Evolutionary conservation across 495 filamentous ascomycete genomes (phyloP), one percentile per base, ranked within the genome.

Genomic region (Hyaloscypha finlandica): DNA sequence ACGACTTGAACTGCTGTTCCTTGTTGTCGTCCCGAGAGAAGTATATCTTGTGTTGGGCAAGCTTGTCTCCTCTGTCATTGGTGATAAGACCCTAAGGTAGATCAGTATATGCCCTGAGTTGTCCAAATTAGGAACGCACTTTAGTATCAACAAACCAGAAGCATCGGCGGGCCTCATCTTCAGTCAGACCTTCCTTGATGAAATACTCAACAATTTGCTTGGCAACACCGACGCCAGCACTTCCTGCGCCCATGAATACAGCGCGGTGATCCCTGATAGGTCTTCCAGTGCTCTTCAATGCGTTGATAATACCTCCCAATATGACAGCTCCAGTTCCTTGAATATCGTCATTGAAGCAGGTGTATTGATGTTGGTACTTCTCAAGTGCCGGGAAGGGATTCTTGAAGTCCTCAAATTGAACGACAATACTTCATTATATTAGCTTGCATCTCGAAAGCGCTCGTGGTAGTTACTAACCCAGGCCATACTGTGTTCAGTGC

Each of bases 371-470:
- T 58, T 84, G 85, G 77, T 92, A 92, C 54, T 88, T 84, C 76
- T 92, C 89, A 22, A 93, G 81, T 19, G 90, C 85, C 32, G 90
- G 90, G 83, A 92, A 93, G 35, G 90, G 90, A 73, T 92, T 92
- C 83, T 93, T 93, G 83, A 91, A 92, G 68, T 93, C 90, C 77
- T 93, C 90, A 70, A 91, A 93, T 75, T 93, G 90, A 71, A 93
- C 89, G 64, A 93, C 89, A 73, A 93, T 90, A 67, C 90, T 88
- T 74, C 8, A 67, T 11, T 59, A 8, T 3, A 37, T 71, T 59
- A 68, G 55, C 32, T 9, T n/a, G n/a, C 3, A 30, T 30, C 20
- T 62, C 37, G 8, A 45, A 25, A 60, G 8, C n/a, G 9, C 2
- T 48, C 16, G 16, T 48, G 16, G 11, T 19, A 12, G 16, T 20